Conservation (phyloP, 192 early-diverging fungal genomes). For the Backusella liffmaniae region DNA sequence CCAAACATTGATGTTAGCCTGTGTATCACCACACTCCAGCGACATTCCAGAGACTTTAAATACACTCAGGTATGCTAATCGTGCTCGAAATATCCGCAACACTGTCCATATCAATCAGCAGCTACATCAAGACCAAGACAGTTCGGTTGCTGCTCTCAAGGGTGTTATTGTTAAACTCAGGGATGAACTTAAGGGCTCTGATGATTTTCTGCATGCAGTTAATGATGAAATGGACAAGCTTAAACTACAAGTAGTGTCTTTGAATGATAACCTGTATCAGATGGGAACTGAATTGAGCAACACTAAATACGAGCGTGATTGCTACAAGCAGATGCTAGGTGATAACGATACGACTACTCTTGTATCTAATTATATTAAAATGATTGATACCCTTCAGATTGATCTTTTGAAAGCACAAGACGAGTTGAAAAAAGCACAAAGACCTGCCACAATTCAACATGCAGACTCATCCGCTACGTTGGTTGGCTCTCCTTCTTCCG, state of each 20-base stretch:
- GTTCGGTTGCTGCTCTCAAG: constrained; percentile 51
- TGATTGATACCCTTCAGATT: constrained; percentile 4
- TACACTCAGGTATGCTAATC: constrained; percentile 97
- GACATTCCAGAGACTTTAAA: constrained; percentile 89
- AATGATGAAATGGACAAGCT: constrained; percentile 18
- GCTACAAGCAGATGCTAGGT: background rate
- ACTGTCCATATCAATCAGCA: constrained; percentile 74
- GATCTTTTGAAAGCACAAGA: constrained; percentile 2
- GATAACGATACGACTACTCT: background rate
- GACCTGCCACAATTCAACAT: background rate
- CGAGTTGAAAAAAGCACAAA: background rate
- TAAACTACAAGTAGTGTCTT: background rate
- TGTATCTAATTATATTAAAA: background rate
- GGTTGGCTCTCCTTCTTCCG: background rate
- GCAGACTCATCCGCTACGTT: constrained; percentile 10
- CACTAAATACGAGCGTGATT: background rate
- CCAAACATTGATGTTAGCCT: constrained; percentile 93
- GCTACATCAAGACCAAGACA: constrained; percentile 46
- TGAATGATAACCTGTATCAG: background rate
- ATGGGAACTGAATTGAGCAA: background rate
- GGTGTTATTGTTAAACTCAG: constrained; percentile 58
- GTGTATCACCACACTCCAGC: constrained; percentile 77
- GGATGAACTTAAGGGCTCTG: constrained; percentile 42
- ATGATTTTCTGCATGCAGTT: constrained; percentile 13
- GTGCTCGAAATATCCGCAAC: constrained; percentile 95